Base-by-base conservation (phyloP, 768 basidiomycete genomes). In the Kwoniella sp. region DNA sequence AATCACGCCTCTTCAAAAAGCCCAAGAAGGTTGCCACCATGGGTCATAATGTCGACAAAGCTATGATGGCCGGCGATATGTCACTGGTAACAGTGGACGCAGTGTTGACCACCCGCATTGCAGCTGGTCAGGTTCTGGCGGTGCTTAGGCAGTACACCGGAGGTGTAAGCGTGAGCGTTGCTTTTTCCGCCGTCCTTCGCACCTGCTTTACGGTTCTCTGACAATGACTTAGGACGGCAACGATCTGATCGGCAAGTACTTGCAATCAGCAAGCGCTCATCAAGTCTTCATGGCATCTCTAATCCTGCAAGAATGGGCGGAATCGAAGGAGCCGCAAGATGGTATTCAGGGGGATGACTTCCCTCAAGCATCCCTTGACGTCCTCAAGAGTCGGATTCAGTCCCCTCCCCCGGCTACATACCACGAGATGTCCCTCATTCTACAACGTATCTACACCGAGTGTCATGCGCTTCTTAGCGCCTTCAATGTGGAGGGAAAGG, bases 21-120 rank as follows among this genome's bases (percentile, higher is more conserved):
- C 36, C 33, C 2, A 51, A 52, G 74, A 76, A 14, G 78, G 80
- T 48, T 80, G 33, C 44, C 10, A 54, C 41, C 9, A 56, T 53
- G 19, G 80, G 84, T 39, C 89, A 98, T 70, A 91, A 95, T 63
- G 89, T 98, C 27, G 95, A 99, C 77, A 98, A 90, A 78, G 87
- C 86, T 53, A 90, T 98, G 84, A 78, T 96, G 20, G 79, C 81
- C 4, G 92, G 96, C 68, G 95, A 99, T 70, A 76, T 90, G 36
- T 83, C 88, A 0, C 78, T 99, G 31, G 80, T 98, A 27, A 78
- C 84, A 5, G 75, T 80, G 20, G 90, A 95, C 63, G 76, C 83
- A 4, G 82, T 89, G 31, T 70, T 92, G 51, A 83, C 86, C 57
- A 89, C 88, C 15, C 80, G 92, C 20, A 74, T 96, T 5, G 83